Percentiles rank a stretch among this genome's conserved stretches.
Conservation (phyloP, 2,329 filamentous ascomycete genomes). For the Elsinoe batatas region DNA sequence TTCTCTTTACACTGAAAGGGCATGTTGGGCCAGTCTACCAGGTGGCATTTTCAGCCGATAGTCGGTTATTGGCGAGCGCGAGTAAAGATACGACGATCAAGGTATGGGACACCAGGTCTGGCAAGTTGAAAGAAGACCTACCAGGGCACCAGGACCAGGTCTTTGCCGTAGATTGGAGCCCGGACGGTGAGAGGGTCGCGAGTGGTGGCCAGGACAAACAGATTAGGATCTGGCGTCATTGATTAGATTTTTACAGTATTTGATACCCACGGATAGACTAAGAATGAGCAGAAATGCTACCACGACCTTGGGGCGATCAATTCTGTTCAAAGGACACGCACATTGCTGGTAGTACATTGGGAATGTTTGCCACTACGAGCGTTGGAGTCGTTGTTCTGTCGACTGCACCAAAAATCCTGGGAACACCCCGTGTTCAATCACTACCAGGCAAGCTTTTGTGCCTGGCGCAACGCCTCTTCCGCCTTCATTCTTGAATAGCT, state of each 20-base stretch:
- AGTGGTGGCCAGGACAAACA: slow-evolving; percentile 89
- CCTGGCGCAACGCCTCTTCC: no score
- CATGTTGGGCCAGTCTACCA: slow-evolving; percentile 91
- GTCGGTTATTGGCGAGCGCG: slow-evolving; percentile 72
- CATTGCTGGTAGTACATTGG: no score
- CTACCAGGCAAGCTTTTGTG: no score
- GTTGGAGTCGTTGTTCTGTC: no score
- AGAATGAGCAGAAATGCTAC: no score
- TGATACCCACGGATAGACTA: neutral
- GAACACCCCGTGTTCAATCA: no score
- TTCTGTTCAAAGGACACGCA: no score
- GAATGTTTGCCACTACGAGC: no score
- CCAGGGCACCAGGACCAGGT: slow-evolving; percentile 89
- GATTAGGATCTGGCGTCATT: slow-evolving; percentile 56
- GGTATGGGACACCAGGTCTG: slow-evolving; percentile 82
- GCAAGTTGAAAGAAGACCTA: slow-evolving; percentile 71
- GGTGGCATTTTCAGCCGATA: slow-evolving; percentile 86
- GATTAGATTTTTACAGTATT: slow-evolving; percentile 13
- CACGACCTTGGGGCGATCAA: no score
- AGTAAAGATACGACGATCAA: slow-evolving; percentile 92
- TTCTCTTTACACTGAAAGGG: slow-evolving; percentile 77
- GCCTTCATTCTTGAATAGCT: no score
- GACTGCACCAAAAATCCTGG: no score
- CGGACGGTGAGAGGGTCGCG: slow-evolving; percentile 77
- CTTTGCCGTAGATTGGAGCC: slow-evolving; percentile 89